Conservation (phyloP, 495 filamentous ascomycete genomes). For the Tuber indicum region DNA sequence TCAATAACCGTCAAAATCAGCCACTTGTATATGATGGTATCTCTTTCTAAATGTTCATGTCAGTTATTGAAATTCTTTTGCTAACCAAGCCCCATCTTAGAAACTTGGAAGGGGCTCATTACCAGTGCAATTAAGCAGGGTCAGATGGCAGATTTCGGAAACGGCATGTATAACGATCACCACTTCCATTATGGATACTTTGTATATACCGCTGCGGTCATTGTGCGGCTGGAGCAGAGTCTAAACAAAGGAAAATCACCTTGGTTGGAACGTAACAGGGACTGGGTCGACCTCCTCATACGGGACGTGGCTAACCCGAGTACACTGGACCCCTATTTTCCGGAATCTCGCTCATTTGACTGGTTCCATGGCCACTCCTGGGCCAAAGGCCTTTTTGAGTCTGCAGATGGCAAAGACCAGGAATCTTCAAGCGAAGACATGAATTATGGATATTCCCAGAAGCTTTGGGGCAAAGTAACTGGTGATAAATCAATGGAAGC, state of each 20-base stretch:
- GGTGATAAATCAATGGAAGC: conserved; percentile 77
- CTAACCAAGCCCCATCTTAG: conserved; percentile 53
- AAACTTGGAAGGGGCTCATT: conserved; percentile 80
- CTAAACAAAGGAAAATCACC: conserved; percentile 42
- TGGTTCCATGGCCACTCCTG: conserved; percentile 95
- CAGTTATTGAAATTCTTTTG: conserved; percentile 54
- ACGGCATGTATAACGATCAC: conserved; percentile 78
- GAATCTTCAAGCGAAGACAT: conserved; percentile 89
- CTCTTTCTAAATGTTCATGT: background rate
- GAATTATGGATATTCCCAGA: conserved; percentile 79
- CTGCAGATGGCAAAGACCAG: conserved; percentile 85
- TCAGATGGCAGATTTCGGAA: conserved; percentile 44
- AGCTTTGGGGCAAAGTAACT: conserved; percentile 82
- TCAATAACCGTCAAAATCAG: conserved; percentile 66
- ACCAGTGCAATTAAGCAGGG: conserved; percentile 69
- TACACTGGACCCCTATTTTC: conserved; percentile 65
- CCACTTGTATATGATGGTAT: conserved; percentile 71
- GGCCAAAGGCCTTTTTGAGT: conserved; percentile 90
- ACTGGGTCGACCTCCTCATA: conserved; percentile 64
- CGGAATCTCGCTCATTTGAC: conserved; percentile 80
- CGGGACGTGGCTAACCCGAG: conserved; percentile 74
- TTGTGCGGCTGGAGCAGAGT: conserved; percentile 62
- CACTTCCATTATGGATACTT: conserved; percentile 85
- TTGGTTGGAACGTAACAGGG: conserved; percentile 68
- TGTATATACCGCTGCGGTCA: conserved; percentile 78